These are phyloP conservation scores for Fereydounia khargensis DNA, from an alignment of 1,284 basidiomycete genomes.

Conservation along the genomic window DNA sequence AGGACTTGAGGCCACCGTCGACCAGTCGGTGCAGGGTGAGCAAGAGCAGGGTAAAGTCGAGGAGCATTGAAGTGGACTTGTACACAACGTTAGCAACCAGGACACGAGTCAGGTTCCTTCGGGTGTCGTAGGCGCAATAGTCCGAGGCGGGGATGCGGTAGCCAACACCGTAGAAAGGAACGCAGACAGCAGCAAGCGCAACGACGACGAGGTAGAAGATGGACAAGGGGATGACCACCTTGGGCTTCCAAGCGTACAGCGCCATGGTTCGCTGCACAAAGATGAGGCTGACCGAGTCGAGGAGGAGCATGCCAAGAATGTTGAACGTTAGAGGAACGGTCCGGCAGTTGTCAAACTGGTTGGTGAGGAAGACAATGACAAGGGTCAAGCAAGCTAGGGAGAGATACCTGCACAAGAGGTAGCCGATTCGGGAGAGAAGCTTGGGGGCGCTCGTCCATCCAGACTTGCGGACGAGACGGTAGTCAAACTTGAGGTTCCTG, in stretches of 20 bases:
- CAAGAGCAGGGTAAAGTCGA: conserved; percentile 18
- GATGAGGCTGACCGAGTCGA: conserved; percentile 15
- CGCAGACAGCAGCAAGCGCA: conserved; percentile 3
- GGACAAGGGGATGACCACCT: conserved; percentile 12
- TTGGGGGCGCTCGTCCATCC: conserved; percentile 26
- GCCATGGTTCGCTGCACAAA: conserved; percentile 30
- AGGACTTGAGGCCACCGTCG: conserved; percentile 16
- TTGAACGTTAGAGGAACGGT: conserved; percentile 14
- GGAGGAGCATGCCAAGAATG: conserved; percentile 9
- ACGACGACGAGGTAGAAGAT: conserved; percentile 9
- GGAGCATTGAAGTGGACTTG: conserved; percentile 13
- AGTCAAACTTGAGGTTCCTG: conserved; percentile 22
- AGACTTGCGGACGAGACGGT: conserved; percentile 14
- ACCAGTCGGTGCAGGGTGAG: conserved; percentile 28
- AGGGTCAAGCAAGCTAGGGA: conserved; percentile 5
- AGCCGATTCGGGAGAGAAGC: conserved; percentile 15
- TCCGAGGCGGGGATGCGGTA: conserved; percentile 10
- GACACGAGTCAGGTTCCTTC: conserved; percentile 4
- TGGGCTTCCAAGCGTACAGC: conserved; percentile 16
- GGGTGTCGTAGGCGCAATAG: conserved; percentile 23
- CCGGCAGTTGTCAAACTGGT: conserved; percentile 12
- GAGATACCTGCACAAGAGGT: conserved; percentile 16
- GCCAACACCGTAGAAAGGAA: conserved; percentile 21
- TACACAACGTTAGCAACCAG: conserved; percentile 10
- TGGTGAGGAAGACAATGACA: conserved; percentile 8